A percentile compares a stretch with the other conserved stretches of the same genome.
phyloP scores from a whole-genome alignment of 768 basidiomycete genomes.

The Phlegmacium glaucopus region DNA sequence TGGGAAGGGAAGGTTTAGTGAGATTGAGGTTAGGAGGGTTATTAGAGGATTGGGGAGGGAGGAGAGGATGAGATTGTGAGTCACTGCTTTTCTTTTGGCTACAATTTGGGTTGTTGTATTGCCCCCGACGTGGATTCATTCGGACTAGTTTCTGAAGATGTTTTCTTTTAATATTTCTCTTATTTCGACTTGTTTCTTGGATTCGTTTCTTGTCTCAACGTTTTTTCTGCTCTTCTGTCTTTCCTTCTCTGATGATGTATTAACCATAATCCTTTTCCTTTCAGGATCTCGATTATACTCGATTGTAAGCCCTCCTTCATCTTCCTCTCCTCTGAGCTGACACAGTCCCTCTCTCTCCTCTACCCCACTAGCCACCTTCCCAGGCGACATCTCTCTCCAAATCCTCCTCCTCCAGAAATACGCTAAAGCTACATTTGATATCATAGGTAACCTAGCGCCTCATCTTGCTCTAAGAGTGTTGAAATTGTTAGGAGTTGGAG shows the following conservation, averaged over 20 bases:
- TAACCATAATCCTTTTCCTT: conserved; percentile 2
- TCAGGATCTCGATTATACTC: conserved; percentile 57
- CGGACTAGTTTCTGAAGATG: too few species aligned
- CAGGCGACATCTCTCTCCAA: conserved; percentile 82
- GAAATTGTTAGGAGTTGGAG: conserved; percentile 47
- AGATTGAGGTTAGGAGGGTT: conserved; percentile 64
- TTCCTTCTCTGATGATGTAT: background rate
- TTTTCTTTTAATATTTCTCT: background rate
- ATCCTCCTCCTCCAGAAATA: conserved; percentile 86
- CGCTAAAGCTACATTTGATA: conserved; percentile 75
- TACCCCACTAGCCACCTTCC: conserved; percentile 56
- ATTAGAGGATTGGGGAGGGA: conserved; percentile 60
- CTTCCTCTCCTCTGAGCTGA: background rate
- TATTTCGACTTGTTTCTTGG: background rate
- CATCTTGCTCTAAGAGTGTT: conserved; percentile 65
- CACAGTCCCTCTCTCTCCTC: background rate
- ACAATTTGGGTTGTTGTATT: too few species aligned
- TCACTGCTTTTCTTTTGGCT: conserved; percentile 10
- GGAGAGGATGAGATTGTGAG: conserved; percentile 73
- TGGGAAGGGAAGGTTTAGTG: conserved; percentile 64
- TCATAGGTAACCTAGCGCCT: conserved; percentile 69
- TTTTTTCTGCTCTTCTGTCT: background rate
- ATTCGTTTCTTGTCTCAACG: too few species aligned
- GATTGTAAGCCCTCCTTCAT: conserved; percentile 41
- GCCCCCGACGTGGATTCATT: too few species aligned